phyloP scores from a whole-genome alignment of 2,329 filamentous ascomycete genomes.

The Phoma herbarum region DNA sequence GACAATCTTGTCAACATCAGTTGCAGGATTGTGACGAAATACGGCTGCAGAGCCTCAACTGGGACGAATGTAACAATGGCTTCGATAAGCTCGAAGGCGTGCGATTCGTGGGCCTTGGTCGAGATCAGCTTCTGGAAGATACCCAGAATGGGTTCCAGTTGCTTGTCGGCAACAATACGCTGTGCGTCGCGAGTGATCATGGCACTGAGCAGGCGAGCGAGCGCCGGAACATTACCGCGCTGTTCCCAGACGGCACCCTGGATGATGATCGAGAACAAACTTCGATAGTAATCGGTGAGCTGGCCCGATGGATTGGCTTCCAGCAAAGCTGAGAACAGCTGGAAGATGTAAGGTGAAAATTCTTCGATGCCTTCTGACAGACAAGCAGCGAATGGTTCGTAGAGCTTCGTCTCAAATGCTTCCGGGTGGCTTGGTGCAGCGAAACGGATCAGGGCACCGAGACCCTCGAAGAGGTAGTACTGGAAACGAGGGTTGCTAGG shows the following conservation, averaged over 20 bases:
- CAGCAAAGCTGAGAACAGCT: slow-evolving; percentile 88
- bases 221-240: slow-evolving; percentile 89
- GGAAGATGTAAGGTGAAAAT: slow-evolving; percentile 96
- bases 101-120: slow-evolving; percentile 82
- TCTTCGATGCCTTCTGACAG: slow-evolving; percentile 86
- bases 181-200: slow-evolving; percentile 81
- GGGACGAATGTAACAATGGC: slow-evolving; percentile 77
- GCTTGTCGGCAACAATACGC: slow-evolving; percentile 78
- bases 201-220: slow-evolving; percentile 82
- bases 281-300: slow-evolving; percentile 81
- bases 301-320: slow-evolving; percentile 83
- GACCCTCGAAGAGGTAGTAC: slow-evolving; percentile 96
- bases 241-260: slow-evolving; percentile 88
- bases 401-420: slow-evolving; percentile 81
- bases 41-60: slow-evolving; percentile 75
- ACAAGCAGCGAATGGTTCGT: slow-evolving; percentile 82
- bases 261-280: slow-evolving; percentile 79
- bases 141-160: slow-evolving; percentile 87
- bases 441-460: slow-evolving; percentile 87
- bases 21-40: slow-evolving; percentile 80
- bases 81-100: slow-evolving; percentile 91
- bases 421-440: slow-evolving; percentile 73
- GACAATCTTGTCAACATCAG: slow-evolving; percentile 78
- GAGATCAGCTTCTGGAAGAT: slow-evolving; percentile 92
- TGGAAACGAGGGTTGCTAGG: slow-evolving; percentile 98